These are phyloP conservation scores for Entrophospora sp. DNA, from an alignment of 192 early-diverging fungal genomes.

Conservation along the genomic window DNA sequence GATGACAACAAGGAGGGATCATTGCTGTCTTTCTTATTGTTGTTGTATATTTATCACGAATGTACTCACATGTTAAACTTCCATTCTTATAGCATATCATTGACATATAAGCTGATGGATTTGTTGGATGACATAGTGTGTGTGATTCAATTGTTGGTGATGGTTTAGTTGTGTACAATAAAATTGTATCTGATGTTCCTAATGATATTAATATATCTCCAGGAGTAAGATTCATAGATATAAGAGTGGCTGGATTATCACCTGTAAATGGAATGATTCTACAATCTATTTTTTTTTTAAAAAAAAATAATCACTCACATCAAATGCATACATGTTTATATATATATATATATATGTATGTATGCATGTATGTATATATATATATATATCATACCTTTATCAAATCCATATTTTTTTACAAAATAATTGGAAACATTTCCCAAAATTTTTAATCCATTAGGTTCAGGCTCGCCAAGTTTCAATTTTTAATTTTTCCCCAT, in stretches of 20 bases:
- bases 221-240: slow-evolving; percentile 40
- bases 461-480: slow-evolving; percentile 39
- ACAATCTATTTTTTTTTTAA: slow-evolving; percentile 30
- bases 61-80: slow-evolving; percentile 63
- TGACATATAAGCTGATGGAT: slow-evolving; percentile 49
- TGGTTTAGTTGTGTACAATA: slow-evolving; percentile 41
- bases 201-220: slow-evolving; percentile 63
- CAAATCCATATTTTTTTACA: slow-evolving; percentile 54
- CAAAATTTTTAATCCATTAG: slow-evolving; percentile 29
- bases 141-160: slow-evolving; percentile 26
- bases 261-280: slow-evolving; percentile 62
- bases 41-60: slow-evolving; percentile 53
- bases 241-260: slow-evolving; percentile 69
- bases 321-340: too few relatives aligned
- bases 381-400: slow-evolving; percentile 31
- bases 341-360: background rate
- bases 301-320: too few relatives aligned
- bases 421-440: slow-evolving; percentile 56
- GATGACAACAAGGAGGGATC: too few relatives aligned
- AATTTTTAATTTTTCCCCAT: slow-evolving; percentile 22
- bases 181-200: slow-evolving; percentile 74
- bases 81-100: slow-evolving; percentile 85
- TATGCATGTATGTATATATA: background rate
- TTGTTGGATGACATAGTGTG: slow-evolving; percentile 52
- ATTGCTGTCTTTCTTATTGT: slow-evolving; percentile 21